Conservation (phyloP, 306 rosid genomes). For the Clitoria ternatea region DNA sequence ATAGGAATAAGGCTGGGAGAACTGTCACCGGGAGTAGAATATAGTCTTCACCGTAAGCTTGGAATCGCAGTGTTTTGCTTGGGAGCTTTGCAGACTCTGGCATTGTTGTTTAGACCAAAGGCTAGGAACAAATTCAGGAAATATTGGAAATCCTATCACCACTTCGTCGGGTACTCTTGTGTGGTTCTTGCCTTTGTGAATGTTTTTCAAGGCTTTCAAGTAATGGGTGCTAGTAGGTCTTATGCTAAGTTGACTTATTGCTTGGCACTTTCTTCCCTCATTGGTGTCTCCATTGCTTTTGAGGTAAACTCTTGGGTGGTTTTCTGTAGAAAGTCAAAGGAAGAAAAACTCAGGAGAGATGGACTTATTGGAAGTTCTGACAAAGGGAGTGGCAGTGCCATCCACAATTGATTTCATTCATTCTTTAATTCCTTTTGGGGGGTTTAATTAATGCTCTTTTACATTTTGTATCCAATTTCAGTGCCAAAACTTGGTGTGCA, state of each 20-base stretch:
- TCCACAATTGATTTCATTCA: conserved; percentile 25
- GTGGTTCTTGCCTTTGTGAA: conserved; percentile 89
- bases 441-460: neutral
- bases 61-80: conserved; percentile 66
- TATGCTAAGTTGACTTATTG: conserved; percentile 74
- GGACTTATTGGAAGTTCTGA: conserved; percentile 62
- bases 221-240: conserved; percentile 82
- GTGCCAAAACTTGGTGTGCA: neutral
- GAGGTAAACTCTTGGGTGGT: conserved; percentile 97
- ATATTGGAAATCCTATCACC: conserved; percentile 95
- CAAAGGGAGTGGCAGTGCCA: conserved; percentile 55
- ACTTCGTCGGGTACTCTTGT: conserved; percentile 90
- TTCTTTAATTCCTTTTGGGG: neutral
- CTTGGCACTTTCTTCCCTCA: conserved; percentile 54
- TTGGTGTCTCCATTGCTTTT: conserved; percentile 71
- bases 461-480: neutral
- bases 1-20: conserved; percentile 67
- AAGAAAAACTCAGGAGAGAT: conserved; percentile 78
- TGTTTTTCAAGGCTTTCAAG: conserved; percentile 81
- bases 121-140: conserved; percentile 73
- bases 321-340: conserved; percentile 82
- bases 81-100: conserved; percentile 74
- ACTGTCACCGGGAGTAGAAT: conserved; percentile 69
- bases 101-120: conserved; percentile 74
- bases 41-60: conserved; percentile 71